Evolutionary conservation across 768 basidiomycete genomes (phyloP).

Genomic region (Gyrodon lividus): DNA sequence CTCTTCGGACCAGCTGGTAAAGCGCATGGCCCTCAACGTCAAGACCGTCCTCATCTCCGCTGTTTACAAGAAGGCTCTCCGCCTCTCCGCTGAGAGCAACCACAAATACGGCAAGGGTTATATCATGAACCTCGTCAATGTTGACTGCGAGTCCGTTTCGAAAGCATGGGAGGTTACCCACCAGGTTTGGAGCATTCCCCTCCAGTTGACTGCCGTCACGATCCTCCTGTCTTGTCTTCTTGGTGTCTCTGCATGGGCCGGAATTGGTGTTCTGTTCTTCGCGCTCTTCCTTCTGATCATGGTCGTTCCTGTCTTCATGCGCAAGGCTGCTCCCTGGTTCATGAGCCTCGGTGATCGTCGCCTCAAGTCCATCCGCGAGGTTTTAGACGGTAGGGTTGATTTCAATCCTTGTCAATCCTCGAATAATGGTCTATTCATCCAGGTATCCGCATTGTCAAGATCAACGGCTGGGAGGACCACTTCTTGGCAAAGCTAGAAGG

Average conservation of each 20-base stretch:
- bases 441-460: conserved; percentile 29
- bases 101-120: conserved; percentile 29
- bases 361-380: conserved; percentile 28
- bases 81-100: conserved; percentile 25
- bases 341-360: conserved; percentile 28
- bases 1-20: conserved; percentile 29
- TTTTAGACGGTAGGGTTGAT: conserved; percentile 22
- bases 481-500: conserved; percentile 22
- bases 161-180: conserved; percentile 29
- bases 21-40: conserved; percentile 29
- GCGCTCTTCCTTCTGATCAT: conserved; percentile 26
- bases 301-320: conserved; percentile 33
- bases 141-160: conserved; percentile 30
- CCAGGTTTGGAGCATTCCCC: conserved; percentile 28
- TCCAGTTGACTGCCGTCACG: conserved; percentile 23
- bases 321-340: conserved; percentile 30
- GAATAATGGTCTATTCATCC: not conserved
- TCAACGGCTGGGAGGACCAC: conserved; percentile 27
- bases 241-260: conserved; percentile 30
- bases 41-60: conserved; percentile 30
- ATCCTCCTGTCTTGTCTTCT: conserved; percentile 25
- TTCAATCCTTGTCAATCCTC: not conserved
- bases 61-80: conserved; percentile 32
- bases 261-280: conserved; percentile 26
- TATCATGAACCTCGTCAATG: conserved; percentile 31